Evolutionary conservation across 2,329 filamentous ascomycete genomes (phyloP).

Genomic region (Beauveria medogensis): DNA sequence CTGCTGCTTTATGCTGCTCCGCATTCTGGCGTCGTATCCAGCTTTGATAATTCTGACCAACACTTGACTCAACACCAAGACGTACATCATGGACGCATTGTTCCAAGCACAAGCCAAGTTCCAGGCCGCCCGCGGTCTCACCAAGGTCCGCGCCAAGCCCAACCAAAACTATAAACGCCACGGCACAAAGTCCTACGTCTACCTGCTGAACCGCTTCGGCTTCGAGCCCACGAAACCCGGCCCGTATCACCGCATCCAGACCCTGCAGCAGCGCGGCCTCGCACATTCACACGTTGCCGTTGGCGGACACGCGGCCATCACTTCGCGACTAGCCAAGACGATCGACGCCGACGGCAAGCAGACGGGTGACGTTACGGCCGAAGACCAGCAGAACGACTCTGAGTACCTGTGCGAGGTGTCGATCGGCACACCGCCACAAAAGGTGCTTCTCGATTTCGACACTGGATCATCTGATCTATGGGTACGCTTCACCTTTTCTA

Average conservation of each 20-base stretch:
- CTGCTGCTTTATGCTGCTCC: too few relatives aligned
- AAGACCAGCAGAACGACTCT: constrained; percentile 8
- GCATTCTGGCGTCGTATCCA: too few relatives aligned
- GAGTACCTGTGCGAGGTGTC: constrained; percentile 7
- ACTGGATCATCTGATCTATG: constrained; percentile 34
- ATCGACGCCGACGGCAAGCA: background rate
- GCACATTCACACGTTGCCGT: constrained; percentile 2
- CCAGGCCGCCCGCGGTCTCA: background rate
- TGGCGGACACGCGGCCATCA: background rate
- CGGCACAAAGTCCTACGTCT: constrained; percentile 8
- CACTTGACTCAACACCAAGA: background rate
- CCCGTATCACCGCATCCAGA: background rate
- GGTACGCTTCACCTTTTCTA: constrained; percentile 15
- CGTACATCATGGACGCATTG: background rate
- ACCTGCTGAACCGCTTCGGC: constrained; percentile 7
- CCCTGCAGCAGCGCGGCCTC: constrained; percentile 4
- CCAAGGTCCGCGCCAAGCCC: constrained; percentile 4
- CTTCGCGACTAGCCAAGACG: background rate
- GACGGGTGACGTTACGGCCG: constrained; percentile 5
- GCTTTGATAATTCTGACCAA: too few relatives aligned
- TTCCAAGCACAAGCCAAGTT: constrained; percentile 8
- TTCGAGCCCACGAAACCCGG: constrained; percentile 6
- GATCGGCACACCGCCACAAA: constrained; percentile 27
- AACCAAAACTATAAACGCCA: constrained; percentile 8
- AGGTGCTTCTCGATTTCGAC: constrained; percentile 32